These are phyloP conservation scores for Corylus heterophylla DNA, from an alignment of 306 rosid species.

Conservation along the genomic window DNA sequence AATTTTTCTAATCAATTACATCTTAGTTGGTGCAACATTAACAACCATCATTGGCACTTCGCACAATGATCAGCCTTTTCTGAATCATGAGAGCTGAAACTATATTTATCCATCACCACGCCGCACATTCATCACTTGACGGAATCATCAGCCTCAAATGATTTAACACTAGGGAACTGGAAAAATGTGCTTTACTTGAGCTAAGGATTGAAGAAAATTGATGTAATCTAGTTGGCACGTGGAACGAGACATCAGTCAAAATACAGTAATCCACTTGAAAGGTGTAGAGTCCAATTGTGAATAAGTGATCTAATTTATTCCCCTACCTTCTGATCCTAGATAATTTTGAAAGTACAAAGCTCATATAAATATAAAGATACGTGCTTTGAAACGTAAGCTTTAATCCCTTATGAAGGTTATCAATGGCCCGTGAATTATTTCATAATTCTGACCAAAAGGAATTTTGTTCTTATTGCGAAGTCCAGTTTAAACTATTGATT, in stretches of 20 bases:
- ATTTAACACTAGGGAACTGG: not conserved
- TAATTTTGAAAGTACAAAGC: not conserved
- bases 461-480: not conserved
- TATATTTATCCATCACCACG: not conserved
- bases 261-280: too few species aligned
- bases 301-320: not conserved
- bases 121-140: not conserved
- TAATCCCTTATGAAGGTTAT: not conserved
- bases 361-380: not conserved
- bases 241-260: not conserved
- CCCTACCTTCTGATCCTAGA: not conserved
- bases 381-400: not conserved
- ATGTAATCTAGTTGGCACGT: not conserved
- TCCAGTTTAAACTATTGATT: not conserved
- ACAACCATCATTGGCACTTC: not conserved
- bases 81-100: not conserved
- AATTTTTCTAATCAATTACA: not conserved
- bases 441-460: not conserved
- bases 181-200: not conserved
- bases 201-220: not conserved
- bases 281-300: not conserved
- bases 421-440: not conserved
- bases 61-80: not conserved
- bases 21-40: not conserved
- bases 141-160: not conserved